phyloP scores from a whole-genome alignment of 257 asterid species.

The Euphrasia confusa region DNA sequence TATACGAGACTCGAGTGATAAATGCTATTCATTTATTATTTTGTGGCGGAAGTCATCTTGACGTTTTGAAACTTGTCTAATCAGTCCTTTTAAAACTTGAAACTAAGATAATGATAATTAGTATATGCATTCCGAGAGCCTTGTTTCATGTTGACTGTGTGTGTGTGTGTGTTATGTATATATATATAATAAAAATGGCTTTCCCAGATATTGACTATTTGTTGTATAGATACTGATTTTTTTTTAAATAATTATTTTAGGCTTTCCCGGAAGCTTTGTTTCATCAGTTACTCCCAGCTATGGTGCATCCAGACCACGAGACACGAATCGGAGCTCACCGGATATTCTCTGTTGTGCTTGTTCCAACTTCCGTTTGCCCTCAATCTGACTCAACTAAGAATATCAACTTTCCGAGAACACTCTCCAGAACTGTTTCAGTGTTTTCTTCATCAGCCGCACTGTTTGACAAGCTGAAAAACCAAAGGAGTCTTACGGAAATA shows the following conservation, averaged over 20 bases:
- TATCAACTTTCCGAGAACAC: slow-evolving; percentile 63
- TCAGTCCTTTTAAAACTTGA: too few species aligned
- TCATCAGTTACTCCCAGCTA: slow-evolving; percentile 91
- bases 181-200: too few species aligned
- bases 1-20: too few species aligned
- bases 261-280: slow-evolving; percentile 94
- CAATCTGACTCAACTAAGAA: slow-evolving; percentile 36
- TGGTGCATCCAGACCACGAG: slow-evolving; percentile 92
- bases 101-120: too few species aligned
- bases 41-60: too few species aligned
- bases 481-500: slow-evolving; percentile 35
- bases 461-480: slow-evolving; percentile 70
- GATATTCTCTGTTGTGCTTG: slow-evolving; percentile 88
- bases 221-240: too few species aligned
- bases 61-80: too few species aligned
- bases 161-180: too few species aligned
- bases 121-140: too few species aligned
- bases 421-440: slow-evolving; percentile 92
- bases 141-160: too few species aligned
- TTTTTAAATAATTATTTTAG: slow-evolving; percentile 27
- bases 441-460: slow-evolving; percentile 95
- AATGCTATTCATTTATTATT: too few species aligned
- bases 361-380: slow-evolving; percentile 86
- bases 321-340: slow-evolving; percentile 92
- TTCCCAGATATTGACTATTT: too few species aligned